These are phyloP conservation scores for Sedum album DNA, from an alignment of 164 flowering plant species.

Conservation along the genomic window DNA sequence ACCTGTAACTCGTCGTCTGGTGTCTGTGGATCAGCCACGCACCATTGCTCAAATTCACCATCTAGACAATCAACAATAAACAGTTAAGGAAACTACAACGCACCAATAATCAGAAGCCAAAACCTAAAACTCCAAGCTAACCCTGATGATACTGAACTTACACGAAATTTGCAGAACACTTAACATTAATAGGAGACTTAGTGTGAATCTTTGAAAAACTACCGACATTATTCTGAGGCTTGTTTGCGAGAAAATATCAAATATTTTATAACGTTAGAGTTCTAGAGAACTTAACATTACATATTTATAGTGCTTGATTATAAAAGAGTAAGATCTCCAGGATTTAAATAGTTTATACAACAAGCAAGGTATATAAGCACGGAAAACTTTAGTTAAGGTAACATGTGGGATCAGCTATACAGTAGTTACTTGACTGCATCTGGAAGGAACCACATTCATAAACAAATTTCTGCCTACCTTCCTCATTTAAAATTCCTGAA, in stretches of 20 bases:
- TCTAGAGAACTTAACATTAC: background rate
- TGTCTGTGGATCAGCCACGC: constrained; percentile 72
- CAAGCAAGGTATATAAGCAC: constrained; percentile 4
- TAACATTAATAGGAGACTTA: background rate
- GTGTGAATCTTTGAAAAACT: background rate
- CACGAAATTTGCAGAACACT: background rate
- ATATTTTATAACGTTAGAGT: background rate
- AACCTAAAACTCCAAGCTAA: constrained; percentile 15
- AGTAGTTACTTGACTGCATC: background rate
- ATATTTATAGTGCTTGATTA: background rate
- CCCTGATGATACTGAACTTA: background rate
- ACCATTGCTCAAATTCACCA: constrained; percentile 62
- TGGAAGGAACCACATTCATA: background rate
- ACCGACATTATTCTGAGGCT: background rate
- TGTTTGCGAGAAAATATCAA: no score
- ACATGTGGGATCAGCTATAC: constrained; percentile 1
- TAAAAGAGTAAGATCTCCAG: background rate
- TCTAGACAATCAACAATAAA: constrained; percentile 20
- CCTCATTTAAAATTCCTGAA: background rate
- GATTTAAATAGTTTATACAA: background rate
- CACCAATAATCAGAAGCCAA: constrained; percentile 21
- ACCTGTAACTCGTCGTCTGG: constrained; percentile 44
- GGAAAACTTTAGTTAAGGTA: background rate
- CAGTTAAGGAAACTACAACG: constrained; percentile 28
- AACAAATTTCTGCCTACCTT: background rate